phyloP scores from a whole-genome alignment of 768 basidiomycete genomes.

The Mycena maculata region DNA sequence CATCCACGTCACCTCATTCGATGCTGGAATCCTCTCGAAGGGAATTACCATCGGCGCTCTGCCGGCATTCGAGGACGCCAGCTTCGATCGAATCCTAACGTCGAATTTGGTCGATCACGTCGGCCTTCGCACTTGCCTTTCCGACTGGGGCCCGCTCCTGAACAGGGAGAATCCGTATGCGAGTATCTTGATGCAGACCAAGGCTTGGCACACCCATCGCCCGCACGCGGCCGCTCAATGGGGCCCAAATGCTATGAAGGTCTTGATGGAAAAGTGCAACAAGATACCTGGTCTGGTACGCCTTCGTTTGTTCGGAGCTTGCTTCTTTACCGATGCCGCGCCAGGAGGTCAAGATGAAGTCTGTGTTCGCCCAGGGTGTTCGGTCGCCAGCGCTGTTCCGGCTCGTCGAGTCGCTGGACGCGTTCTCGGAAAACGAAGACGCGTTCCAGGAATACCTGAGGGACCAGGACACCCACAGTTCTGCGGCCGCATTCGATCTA shows the following conservation, averaged over 20 bases:
- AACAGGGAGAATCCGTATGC: conserved; percentile 42
- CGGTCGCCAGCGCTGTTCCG: conserved; percentile 37
- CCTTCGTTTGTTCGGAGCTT: background rate
- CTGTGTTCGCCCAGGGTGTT: conserved; percentile 33
- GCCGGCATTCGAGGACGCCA: conserved; percentile 39
- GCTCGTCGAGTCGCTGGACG: conserved; percentile 35
- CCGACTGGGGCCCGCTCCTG: conserved; percentile 45
- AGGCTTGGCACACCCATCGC: conserved; percentile 41
- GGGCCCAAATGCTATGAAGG: conserved; percentile 28
- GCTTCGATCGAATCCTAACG: conserved; percentile 47
- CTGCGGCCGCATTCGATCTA: conserved; percentile 37
- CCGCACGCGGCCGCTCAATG: conserved; percentile 7
- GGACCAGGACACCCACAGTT: conserved; percentile 32
- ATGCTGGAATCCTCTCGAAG: conserved; percentile 48
- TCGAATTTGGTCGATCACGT: conserved; percentile 42
- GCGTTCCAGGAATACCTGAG: conserved; percentile 41
- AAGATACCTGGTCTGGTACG: conserved; percentile 33
- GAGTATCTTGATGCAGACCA: conserved; percentile 43
- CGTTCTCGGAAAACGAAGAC: conserved; percentile 41
- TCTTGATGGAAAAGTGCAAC: conserved; percentile 34
- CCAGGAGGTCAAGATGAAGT: conserved; percentile 30
- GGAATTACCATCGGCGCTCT: conserved; percentile 40
- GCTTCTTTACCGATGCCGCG: background rate
- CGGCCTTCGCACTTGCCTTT: conserved; percentile 38
- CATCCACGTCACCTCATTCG: conserved; percentile 45